Conservation (phyloP, 2,329 filamentous ascomycete genomes). For the Graphiopsis chlorocephala region DNA sequence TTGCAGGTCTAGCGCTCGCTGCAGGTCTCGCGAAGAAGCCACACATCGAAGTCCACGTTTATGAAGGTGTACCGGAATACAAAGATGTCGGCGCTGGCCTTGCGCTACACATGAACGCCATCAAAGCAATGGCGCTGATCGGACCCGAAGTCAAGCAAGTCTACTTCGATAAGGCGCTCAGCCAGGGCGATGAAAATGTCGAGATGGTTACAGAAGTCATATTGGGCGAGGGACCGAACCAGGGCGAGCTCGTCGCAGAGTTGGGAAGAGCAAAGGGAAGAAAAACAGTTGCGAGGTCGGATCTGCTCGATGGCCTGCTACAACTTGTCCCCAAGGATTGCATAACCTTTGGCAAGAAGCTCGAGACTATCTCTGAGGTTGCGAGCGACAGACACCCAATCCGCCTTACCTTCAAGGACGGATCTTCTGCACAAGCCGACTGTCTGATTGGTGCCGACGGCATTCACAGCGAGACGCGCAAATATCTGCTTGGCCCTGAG, state of each 20-base stretch:
- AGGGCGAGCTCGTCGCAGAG: conserved; percentile 43
- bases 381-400: conserved; percentile 32
- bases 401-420: conserved; percentile 49
- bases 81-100: conserved; percentile 50
- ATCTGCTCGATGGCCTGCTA: conserved; percentile 50
- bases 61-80: conserved; percentile 49
- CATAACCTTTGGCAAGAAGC: conserved; percentile 47
- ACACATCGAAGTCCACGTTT: conserved; percentile 48
- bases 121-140: conserved; percentile 46
- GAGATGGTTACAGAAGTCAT: conserved; percentile 36
- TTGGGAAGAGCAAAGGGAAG: conserved; percentile 35
- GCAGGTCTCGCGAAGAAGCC: conserved; percentile 45
- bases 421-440: conserved; percentile 44
- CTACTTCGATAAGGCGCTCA: conserved; percentile 49
- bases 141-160: conserved; percentile 41
- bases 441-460: conserved; percentile 55
- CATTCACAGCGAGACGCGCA: conserved; percentile 48
- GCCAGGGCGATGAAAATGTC: conserved; percentile 41
- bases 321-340: conserved; percentile 43
- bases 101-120: conserved; percentile 53
- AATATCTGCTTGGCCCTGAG: conserved; percentile 41
- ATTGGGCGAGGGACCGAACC: conserved; percentile 34
- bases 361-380: conserved; percentile 34
- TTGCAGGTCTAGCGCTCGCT: conserved; percentile 50
- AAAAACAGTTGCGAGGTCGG: conserved; percentile 44